phyloP scores from a whole-genome alignment of 2,329 filamentous ascomycete genomes.

The Pyrenophora seminiperda region DNA sequence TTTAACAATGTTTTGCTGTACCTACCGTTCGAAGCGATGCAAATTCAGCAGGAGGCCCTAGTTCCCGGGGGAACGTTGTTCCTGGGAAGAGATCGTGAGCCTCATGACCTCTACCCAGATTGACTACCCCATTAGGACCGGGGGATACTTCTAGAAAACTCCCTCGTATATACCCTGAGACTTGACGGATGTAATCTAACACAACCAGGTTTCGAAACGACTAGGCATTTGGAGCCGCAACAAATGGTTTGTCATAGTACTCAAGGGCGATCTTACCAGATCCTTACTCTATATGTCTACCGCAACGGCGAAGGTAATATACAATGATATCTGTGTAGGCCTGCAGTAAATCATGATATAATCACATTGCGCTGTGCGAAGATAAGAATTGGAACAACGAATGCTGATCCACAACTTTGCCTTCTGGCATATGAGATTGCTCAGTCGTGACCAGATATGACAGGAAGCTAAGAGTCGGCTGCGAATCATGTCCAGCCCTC shows the following conservation, averaged over 20 bases:
- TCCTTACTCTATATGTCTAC: not conserved
- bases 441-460: slow-evolving; percentile 13
- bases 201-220: slow-evolving; percentile 27
- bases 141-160: slow-evolving; percentile 32
- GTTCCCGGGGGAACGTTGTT: not conserved
- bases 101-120: slow-evolving; percentile 30
- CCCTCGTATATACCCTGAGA: slow-evolving; percentile 16
- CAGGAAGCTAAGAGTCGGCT: slow-evolving; percentile 10
- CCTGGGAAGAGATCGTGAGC: slow-evolving; percentile 19
- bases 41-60: slow-evolving; percentile 7
- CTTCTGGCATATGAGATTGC: slow-evolving; percentile 12
- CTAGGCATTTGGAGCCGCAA: slow-evolving; percentile 9
- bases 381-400: not conserved
- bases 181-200: slow-evolving; percentile 26
- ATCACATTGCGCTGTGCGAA: not conserved
- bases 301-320: slow-evolving; percentile 2
- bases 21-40: slow-evolving; percentile 2
- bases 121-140: slow-evolving; percentile 25
- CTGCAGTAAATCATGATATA: slow-evolving; percentile 4
- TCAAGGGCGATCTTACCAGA: not conserved
- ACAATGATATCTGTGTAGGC: not conserved
- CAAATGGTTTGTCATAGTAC: not conserved
- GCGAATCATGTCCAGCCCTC: slow-evolving; percentile 22
- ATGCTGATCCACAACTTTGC: slow-evolving; percentile 17
- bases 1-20: not conserved